A percentile compares a stretch with the other conserved stretches of the same genome.
Evolutionary conservation across 1,284 basidiomycete genomes (phyloP).

Genomic region (Boletellus dicymbophilus): DNA sequence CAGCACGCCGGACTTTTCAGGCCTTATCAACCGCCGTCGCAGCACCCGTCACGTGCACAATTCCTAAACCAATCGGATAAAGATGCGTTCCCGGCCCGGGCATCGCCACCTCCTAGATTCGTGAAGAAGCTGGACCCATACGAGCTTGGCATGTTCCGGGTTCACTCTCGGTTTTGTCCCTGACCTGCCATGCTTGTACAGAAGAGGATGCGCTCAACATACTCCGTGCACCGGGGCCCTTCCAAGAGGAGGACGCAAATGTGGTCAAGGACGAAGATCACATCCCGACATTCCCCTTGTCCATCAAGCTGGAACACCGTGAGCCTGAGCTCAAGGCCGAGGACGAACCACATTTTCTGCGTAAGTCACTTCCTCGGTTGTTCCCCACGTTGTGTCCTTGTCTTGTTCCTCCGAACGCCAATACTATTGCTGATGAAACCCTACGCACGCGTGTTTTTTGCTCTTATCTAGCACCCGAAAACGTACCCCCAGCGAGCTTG

Average conservation of each 20-base stretch:
- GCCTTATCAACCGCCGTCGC: conserved; percentile 28
- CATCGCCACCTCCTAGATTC: conserved; percentile 11
- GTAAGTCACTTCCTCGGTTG: neutral
- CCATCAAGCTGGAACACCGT: conserved; percentile 12
- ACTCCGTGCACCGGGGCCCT: conserved; percentile 11
- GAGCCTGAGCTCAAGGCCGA: conserved; percentile 16
- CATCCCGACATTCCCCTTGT: neutral
- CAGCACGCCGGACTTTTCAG: conserved; percentile 18
- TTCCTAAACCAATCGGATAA: neutral
- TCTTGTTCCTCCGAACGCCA: no score
- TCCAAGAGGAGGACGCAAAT: conserved; percentile 11
- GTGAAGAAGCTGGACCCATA: conserved; percentile 32
- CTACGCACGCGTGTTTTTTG: neutral
- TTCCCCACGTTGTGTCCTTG: no score
- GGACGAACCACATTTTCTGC: neutral
- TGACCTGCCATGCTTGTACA: conserved; percentile 3
- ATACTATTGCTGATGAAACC: no score
- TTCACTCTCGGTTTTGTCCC: no score
- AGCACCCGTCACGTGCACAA: conserved; percentile 19
- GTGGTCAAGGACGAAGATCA: conserved; percentile 1
- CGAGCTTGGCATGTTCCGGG: conserved; percentile 20
- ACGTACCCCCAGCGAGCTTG: neutral
- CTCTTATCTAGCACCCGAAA: neutral
- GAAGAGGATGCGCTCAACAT: conserved; percentile 27
- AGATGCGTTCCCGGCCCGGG: neutral